Base-by-base conservation (phyloP, 1,139 yeast species). In the Debaryomyces udenii region DNA sequence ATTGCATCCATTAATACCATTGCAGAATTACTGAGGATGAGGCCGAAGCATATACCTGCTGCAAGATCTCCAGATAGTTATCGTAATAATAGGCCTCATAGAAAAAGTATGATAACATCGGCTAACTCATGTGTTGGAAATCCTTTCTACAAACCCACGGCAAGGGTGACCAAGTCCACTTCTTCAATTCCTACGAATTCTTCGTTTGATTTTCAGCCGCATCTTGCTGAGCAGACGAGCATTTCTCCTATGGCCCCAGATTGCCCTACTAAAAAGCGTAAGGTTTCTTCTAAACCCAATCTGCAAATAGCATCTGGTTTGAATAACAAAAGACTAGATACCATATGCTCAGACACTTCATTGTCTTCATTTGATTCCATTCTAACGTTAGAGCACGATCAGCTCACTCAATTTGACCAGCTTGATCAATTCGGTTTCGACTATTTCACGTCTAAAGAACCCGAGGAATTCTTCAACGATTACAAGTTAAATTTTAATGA, bases 1-100 rank as follows among this genome's bases (percentile, higher is more conserved):
- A 59, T 60, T 15, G 57, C 62, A 4, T 56, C 64, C 18, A 55
- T 62, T 37, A 52, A 57, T 29, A 51, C 47, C 11, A 47, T 46
- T 35, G 38, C 52, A 17, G 37, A 42, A 38, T 36, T 40, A 32
- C 53, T 44, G 31, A 32, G 29, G 26, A 30, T 20, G 27, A 42
- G 35, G 31, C 50, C 28, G 6, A 20, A 20, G 28, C 45, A 15
- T 33, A 42, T 29, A 38, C 47, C 14, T 13, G 38, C 27, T 6
- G 40, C 23, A 29, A 15, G 24, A 29, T 27, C 35, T 3, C 40
- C 39, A 14, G 29, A 40, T 18, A 27, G 23, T 23, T 28, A n/a
- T 17, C 16, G 35, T 11, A 16, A 11, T 27, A 14, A 11, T 17
- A 29, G 16, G 31, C 28, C 28, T 23, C n/a, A 14, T n/a, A 23